Percentiles rank a stretch among this genome's conserved stretches.
Evolutionary conservation across 164 flowering plant genomes (phyloP).

Genomic region (Akebia trifoliata): DNA sequence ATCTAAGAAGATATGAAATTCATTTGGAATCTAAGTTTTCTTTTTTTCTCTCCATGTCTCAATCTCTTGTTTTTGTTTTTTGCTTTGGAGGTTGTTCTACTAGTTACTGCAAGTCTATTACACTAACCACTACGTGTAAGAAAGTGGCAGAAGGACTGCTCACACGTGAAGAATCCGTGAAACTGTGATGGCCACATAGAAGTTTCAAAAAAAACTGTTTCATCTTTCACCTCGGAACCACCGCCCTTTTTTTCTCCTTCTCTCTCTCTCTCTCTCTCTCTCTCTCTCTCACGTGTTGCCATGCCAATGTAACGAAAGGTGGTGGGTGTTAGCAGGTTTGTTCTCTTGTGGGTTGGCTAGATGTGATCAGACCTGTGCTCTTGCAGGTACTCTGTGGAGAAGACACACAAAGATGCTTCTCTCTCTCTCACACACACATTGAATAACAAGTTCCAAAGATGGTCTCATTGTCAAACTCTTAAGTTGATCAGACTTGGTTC

Average conservation of each 20-base stretch:
- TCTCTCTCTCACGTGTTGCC: constrained; percentile 53
- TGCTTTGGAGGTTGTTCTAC: constrained; percentile 6
- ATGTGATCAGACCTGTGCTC: constrained; percentile 22
- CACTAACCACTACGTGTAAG: constrained; percentile 18
- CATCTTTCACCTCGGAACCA: constrained; percentile 23
- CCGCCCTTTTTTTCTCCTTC: constrained; percentile 21
- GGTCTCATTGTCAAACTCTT: not conserved
- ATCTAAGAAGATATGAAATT: no score
- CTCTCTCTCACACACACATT: constrained; percentile 2
- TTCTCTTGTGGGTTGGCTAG: constrained; percentile 52
- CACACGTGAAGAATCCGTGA: constrained; percentile 37
- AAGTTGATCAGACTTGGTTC: not conserved
- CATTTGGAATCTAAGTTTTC: no score
- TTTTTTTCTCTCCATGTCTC: not conserved
- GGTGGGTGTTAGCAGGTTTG: constrained; percentile 32
- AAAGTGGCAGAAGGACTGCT: constrained; percentile 23
- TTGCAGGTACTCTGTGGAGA: constrained; percentile 16
- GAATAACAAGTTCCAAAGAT: not conserved
- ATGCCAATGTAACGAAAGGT: constrained; percentile 22
- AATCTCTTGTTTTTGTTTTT: constrained; percentile 2
- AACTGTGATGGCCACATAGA: constrained; percentile 19
- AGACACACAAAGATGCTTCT: constrained; percentile 4
- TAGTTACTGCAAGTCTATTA: not conserved
- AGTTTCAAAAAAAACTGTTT: constrained; percentile 17
- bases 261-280: constrained; percentile 2